Percentiles rank a stretch among this genome's conserved stretches.
phyloP scores from a whole-genome alignment of 2,329 filamentous ascomycete genomes.

The Didymella pomorum region DNA sequence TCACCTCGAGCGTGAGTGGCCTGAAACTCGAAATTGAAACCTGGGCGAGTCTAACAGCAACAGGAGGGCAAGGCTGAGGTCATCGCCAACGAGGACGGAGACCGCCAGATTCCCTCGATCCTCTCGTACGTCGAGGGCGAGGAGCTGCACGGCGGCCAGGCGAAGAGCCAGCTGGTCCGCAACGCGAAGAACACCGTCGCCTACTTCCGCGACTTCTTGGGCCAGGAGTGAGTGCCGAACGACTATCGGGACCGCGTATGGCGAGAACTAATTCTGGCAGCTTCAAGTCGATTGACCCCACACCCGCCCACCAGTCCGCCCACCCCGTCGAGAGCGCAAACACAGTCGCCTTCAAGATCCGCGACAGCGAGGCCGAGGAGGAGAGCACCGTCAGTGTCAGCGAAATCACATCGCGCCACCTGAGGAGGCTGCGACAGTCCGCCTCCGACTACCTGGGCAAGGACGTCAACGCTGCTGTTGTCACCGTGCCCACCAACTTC shows the following conservation, averaged over 20 bases:
- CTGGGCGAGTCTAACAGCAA: slow-evolving; percentile 19
- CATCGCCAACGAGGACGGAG: slow-evolving; percentile 99
- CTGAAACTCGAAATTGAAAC: not conserved
- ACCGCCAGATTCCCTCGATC: slow-evolving; percentile 95
- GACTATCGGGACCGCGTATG: too few relatives aligned
- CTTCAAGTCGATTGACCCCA: slow-evolving; percentile 96
- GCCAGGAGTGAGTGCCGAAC: slow-evolving; percentile 88
- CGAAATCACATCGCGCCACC: slow-evolving; percentile 84
- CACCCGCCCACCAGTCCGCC: slow-evolving; percentile 90
- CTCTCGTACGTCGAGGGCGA: slow-evolving; percentile 95
- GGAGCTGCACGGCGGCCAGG: slow-evolving; percentile 95
- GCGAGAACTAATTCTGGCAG: too few relatives aligned
- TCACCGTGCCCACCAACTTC: slow-evolving; percentile 95
- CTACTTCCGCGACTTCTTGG: slow-evolving; percentile 95
- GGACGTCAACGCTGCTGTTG: slow-evolving; percentile 90
- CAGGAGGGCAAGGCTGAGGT: slow-evolving; percentile 94
- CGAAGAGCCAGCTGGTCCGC: slow-evolving; percentile 90
- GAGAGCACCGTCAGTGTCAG: slow-evolving; percentile 76
- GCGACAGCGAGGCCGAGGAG: slow-evolving; percentile 68
- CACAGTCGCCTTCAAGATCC: slow-evolving; percentile 80
- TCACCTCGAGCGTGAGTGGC: slow-evolving; percentile 68
- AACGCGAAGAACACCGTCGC: slow-evolving; percentile 93
- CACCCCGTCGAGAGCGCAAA: slow-evolving; percentile 80
- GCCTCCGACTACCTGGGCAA: slow-evolving; percentile 94
- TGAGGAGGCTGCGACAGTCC: slow-evolving; percentile 80